Base-by-base conservation (phyloP, 495 filamentous ascomycete species). In the Lasiosphaeria hispida region DNA sequence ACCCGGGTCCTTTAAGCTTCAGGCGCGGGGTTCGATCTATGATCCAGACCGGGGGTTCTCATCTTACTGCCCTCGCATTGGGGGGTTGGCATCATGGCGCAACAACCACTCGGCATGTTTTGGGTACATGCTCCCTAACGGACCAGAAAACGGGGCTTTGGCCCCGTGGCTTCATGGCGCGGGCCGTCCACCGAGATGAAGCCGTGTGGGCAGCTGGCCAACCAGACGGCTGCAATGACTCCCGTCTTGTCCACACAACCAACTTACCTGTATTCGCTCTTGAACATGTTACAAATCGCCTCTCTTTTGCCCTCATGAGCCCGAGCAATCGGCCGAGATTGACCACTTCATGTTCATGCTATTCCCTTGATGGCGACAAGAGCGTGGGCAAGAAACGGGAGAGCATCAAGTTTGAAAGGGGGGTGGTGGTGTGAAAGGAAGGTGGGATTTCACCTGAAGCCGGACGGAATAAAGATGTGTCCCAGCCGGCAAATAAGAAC, bases 181-280 rank as follows among this genome's bases (percentile, higher is more conserved):
- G 36, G 49, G 35, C 49, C 49, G 34, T 38, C 53, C 37, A 50
- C 60, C 60, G 60, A 63, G 55, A 63, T 63, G 60, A 63, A 58
- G 51, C 60, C 60, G 60, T 11, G 17, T 8, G 7, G 11, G 43
- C 10, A 18, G 35, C 14, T 50, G 58, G 50, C 60, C 60, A 63
- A 63, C 60, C 60, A 63, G 37, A 63, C 40, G 4, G 17, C 23
- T 44, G 18, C 43, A 8, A 3, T 7, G n/a, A 13, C 19, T 41
- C n/a, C 17, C 23, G 11, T 13, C 37, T 23, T 18, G 9, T 36
- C 13, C 33, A n/a, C 23, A 30, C 23, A 30, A 30, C 23, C 23
- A 5, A 30, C 23, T 2, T 30, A 30, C 23, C 23, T 30, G 23
- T 30, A 30, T 30, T 30, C 23, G 23, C 23, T 30, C 23, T 30